Evolutionary conservation across 2,329 filamentous ascomycete species (phyloP).

Genomic region (Fusarium sp.): DNA sequence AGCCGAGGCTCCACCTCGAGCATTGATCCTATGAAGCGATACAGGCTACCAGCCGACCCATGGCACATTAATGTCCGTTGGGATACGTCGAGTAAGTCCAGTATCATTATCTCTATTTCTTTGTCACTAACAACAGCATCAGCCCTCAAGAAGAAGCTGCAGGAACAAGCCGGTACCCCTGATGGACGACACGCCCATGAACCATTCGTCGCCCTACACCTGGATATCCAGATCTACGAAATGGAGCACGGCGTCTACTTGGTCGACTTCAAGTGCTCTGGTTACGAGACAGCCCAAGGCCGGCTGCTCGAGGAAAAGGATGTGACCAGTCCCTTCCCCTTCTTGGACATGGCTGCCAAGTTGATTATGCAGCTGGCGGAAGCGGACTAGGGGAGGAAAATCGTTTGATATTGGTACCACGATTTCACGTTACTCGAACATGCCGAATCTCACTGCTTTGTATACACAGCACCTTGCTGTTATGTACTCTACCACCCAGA

Average conservation of each 20-base stretch:
- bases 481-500: background rate
- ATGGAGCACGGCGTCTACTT: conserved; percentile 93
- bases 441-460: background rate
- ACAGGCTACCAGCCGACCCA: conserved; percentile 88
- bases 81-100: conserved; percentile 77
- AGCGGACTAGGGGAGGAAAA: conserved; percentile 61
- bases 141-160: conserved; percentile 42
- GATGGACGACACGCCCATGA: conserved; percentile 54
- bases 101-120: too few species aligned
- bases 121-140: conserved; percentile 45
- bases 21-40: conserved; percentile 67
- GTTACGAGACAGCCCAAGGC: conserved; percentile 83
- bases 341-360: conserved; percentile 89
- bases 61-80: conserved; percentile 95
- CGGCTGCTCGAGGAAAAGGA: conserved; percentile 88
- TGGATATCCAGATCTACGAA: conserved; percentile 95
- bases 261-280: conserved; percentile 98
- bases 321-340: conserved; percentile 93
- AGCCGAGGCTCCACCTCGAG: conserved; percentile 50
- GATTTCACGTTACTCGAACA: background rate
- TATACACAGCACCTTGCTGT: background rate
- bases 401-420: background rate
- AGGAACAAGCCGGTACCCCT: conserved; percentile 38
- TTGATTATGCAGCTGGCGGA: conserved; percentile 93
- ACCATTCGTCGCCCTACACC: conserved; percentile 86